Evolutionary conservation across 2,329 filamentous ascomycete species (phyloP).

Genomic region (Stachybotrys chlorohalonatus): DNA sequence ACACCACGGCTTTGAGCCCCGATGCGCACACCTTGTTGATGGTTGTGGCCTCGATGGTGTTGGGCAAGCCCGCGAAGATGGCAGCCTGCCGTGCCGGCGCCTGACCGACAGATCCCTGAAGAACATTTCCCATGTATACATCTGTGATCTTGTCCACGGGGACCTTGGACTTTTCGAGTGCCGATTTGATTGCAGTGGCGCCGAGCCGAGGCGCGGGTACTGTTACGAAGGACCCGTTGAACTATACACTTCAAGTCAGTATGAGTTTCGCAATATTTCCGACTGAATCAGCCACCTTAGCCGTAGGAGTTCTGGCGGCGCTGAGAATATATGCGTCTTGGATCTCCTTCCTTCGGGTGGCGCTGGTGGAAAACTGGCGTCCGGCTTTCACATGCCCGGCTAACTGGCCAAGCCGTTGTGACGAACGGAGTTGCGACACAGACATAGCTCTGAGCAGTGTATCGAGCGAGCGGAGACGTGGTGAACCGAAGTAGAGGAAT

Average conservation of each 20-base stretch:
- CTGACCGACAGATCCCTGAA: slow-evolving; percentile 77
- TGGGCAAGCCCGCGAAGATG: slow-evolving; percentile 77
- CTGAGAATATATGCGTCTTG: slow-evolving; percentile 92
- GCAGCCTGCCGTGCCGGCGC: slow-evolving; percentile 84
- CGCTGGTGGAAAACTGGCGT: slow-evolving; percentile 37
- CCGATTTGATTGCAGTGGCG: slow-evolving; percentile 84
- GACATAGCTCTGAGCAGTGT: slow-evolving; percentile 12
- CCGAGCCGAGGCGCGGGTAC: slow-evolving; percentile 83
- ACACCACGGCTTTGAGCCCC: slow-evolving; percentile 80
- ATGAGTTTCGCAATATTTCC: not conserved
- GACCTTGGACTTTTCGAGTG: slow-evolving; percentile 76
- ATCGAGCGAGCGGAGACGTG: too few species aligned
- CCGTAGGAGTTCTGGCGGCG: slow-evolving; percentile 80
- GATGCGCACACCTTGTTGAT: slow-evolving; percentile 99
- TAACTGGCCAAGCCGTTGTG: slow-evolving; percentile 24
- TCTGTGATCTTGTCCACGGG: slow-evolving; percentile 75
- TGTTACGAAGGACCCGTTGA: slow-evolving; percentile 83
- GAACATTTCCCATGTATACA: slow-evolving; percentile 96
- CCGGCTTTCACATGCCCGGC: slow-evolving; percentile 28
- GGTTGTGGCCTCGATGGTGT: slow-evolving; percentile 77
- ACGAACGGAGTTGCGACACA: slow-evolving; percentile 22
- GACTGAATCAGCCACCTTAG: slow-evolving; percentile 50
- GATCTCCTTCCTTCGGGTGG: slow-evolving; percentile 53
- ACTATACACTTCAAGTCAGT: slow-evolving; percentile 40
- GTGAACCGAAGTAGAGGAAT: too few species aligned